Evolutionary conservation across 1,139 yeast species (phyloP).

Genomic region (Starmera stellimalicola): DNA sequence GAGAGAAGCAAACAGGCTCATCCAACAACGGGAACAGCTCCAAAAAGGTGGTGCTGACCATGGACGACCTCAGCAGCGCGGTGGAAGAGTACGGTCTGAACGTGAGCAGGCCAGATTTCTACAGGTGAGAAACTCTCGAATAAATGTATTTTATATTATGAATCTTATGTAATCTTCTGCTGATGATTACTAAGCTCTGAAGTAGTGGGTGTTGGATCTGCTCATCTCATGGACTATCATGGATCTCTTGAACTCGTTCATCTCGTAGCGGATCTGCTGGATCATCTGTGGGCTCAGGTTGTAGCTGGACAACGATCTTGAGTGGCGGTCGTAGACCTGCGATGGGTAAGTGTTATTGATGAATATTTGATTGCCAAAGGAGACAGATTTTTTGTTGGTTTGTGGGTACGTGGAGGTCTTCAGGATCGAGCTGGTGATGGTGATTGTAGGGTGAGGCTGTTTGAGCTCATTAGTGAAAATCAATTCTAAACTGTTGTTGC

Average conservation of each 20-base stretch:
- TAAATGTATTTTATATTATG: not conserved
- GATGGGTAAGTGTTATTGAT: constrained; percentile 19
- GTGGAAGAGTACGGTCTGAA: constrained; percentile 89
- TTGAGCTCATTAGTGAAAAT: constrained; percentile 10
- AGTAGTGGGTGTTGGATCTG: constrained; percentile 19
- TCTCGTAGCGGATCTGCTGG: constrained; percentile 19
- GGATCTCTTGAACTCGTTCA: constrained; percentile 19
- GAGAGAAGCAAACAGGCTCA: constrained; percentile 40
- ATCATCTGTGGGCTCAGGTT: constrained; percentile 17
- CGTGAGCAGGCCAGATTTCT: constrained; percentile 86
- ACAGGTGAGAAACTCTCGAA: constrained; percentile 35
- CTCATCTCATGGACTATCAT: constrained; percentile 21
- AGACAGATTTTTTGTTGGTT: constrained; percentile 9
- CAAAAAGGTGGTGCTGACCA: constrained; percentile 72
- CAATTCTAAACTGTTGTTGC: constrained; percentile 3
- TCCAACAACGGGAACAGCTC: constrained; percentile 31
- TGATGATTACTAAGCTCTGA: constrained; percentile 5
- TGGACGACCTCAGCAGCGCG: constrained; percentile 85
- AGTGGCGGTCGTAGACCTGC: constrained; percentile 18
- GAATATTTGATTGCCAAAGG: constrained; percentile 16
- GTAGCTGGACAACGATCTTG: constrained; percentile 13
- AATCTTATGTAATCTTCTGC: not conserved
- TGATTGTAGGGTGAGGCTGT: constrained; percentile 6
- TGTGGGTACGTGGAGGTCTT: constrained; percentile 2
- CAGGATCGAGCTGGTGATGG: constrained; percentile 8